Evolutionary conservation across 2,329 filamentous ascomycete species (phyloP).

Genomic region (Penicillium sp.): DNA sequence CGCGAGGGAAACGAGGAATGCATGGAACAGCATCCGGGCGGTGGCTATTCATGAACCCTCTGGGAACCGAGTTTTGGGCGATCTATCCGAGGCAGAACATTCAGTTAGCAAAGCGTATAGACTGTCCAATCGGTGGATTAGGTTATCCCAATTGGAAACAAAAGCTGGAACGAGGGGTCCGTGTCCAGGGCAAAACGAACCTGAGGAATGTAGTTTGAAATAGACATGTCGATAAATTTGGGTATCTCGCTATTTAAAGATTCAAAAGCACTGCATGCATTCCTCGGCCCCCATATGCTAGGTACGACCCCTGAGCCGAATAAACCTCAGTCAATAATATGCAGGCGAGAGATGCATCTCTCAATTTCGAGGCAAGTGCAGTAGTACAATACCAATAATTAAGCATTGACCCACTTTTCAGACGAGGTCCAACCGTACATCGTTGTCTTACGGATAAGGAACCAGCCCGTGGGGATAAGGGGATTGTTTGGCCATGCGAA

Average conservation of each 20-base stretch:
- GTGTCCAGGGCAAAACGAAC: neutral
- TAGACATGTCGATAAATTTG: neutral
- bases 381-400: neutral
- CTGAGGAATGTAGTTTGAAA: neutral
- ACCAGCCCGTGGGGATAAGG: neutral
- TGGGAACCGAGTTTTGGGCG: neutral
- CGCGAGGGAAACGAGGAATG: constrained; percentile 7
- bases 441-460: neutral
- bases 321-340: neutral
- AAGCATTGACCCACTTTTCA: neutral
- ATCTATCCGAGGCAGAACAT: neutral
- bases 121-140: neutral
- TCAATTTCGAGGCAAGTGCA: neutral
- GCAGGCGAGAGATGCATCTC: neutral
- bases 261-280: neutral
- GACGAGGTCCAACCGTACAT: neutral
- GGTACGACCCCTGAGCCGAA: neutral
- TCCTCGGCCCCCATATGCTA: neutral
- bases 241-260: neutral
- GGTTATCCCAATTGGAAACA: neutral
- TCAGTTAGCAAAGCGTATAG: neutral
- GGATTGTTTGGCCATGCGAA: neutral
- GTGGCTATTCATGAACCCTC: neutral
- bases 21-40: constrained; percentile 10
- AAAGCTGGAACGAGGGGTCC: neutral